These are phyloP conservation scores for Lactarius akahatsu DNA, from an alignment of 768 basidiomycete genomes.

Conservation along the genomic window DNA sequence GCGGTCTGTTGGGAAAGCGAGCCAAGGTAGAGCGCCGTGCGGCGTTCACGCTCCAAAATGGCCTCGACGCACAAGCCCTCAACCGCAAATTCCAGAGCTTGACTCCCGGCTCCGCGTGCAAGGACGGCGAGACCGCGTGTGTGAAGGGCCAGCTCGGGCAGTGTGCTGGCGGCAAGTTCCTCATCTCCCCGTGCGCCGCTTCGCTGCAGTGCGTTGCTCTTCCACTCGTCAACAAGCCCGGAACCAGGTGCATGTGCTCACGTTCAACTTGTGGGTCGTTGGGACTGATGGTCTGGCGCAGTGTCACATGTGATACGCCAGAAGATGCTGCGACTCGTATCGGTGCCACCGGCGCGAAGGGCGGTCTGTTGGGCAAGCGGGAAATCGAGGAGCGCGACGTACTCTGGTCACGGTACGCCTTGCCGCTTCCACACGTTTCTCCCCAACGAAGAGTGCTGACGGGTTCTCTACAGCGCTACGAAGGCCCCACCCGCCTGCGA, in stretches of 20 bases:
- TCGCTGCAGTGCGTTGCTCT: slow-evolving; percentile 32
- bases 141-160: slow-evolving; percentile 26
- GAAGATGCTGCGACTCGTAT: slow-evolving; percentile 30
- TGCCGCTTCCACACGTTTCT: not conserved
- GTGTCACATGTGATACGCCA: slow-evolving; percentile 30
- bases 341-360: slow-evolving; percentile 25
- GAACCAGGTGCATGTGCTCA: slow-evolving; percentile 32
- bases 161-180: slow-evolving; percentile 31
- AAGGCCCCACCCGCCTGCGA: slow-evolving; percentile 21
- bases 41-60: slow-evolving; percentile 31
- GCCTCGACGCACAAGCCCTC: slow-evolving; percentile 32
- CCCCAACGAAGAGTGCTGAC: not conserved
- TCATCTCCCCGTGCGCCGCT: slow-evolving; percentile 22
- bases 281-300: slow-evolving; percentile 9
- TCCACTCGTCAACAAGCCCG: slow-evolving; percentile 35
- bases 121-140: slow-evolving; percentile 35
- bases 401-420: slow-evolving; percentile 3
- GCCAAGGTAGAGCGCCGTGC: slow-evolving; percentile 11
- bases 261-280: not conserved
- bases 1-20: slow-evolving; percentile 28
- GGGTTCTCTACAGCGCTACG: not conserved
- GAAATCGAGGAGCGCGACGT: slow-evolving; percentile 3
- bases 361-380: slow-evolving; percentile 22
- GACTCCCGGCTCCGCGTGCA: slow-evolving; percentile 36
- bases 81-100: slow-evolving; percentile 31